These are phyloP conservation scores for Limtongia smithiae DNA, from an alignment of 805 yeast species.

Conservation along the genomic window DNA sequence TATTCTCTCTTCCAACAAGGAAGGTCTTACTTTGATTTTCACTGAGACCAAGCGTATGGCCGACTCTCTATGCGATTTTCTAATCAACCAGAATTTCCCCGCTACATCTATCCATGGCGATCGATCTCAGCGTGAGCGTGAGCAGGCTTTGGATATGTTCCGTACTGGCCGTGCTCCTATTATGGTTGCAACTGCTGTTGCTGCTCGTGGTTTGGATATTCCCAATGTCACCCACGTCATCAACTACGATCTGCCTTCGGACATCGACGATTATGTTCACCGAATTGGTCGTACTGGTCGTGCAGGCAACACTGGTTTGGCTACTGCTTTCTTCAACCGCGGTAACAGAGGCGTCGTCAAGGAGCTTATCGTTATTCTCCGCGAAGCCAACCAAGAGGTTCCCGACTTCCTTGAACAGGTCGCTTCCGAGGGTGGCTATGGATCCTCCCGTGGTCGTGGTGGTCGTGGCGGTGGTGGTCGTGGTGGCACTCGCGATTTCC, in stretches of 20 bases:
- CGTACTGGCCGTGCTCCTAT: slow-evolving; percentile 88
- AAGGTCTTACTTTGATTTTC: slow-evolving; percentile 86
- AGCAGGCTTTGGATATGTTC: slow-evolving; percentile 92
- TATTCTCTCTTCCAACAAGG: slow-evolving; percentile 71
- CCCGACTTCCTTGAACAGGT: slow-evolving; percentile 82
- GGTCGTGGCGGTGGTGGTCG: slow-evolving; percentile 41
- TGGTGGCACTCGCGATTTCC: slow-evolving; percentile 49
- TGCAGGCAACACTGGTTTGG: slow-evolving; percentile 99
- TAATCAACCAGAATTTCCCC: slow-evolving; percentile 83
- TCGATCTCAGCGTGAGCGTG: slow-evolving; percentile 97
- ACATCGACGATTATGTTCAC: slow-evolving; percentile 97
- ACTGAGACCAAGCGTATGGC: slow-evolving; percentile 99
- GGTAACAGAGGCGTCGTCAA: slow-evolving; percentile 84
- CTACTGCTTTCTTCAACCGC: slow-evolving; percentile 98
- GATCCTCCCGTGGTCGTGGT: slow-evolving; percentile 49
- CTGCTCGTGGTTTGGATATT: slow-evolving; percentile 99
- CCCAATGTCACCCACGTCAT: slow-evolving; percentile 98
- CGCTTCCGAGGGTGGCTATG: slow-evolving; percentile 69
- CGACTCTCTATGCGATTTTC: slow-evolving; percentile 87
- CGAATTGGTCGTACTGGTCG: slow-evolving; percentile 99
- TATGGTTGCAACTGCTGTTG: slow-evolving; percentile 98
- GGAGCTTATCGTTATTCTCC: slow-evolving; percentile 78
- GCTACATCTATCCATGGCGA: slow-evolving; percentile 99
- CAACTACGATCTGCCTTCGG: slow-evolving; percentile 94
- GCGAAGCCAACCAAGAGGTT: slow-evolving; percentile 97